Evolutionary conservation across 2,329 filamentous ascomycete genomes (phyloP), one percentile per base, ranked within the genome.

Genomic region (Claviceps sp.): DNA sequence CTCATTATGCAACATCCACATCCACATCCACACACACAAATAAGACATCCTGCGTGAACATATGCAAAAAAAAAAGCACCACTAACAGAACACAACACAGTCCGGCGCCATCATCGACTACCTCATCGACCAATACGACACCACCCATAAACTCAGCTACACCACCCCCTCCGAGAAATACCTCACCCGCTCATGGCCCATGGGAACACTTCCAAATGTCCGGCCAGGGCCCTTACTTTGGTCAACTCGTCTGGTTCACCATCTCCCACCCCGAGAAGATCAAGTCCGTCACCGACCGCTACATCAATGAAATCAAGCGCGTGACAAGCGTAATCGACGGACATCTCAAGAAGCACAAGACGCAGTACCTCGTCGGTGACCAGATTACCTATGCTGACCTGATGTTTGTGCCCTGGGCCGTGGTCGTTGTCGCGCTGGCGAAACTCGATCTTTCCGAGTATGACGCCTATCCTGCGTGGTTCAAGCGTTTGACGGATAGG

Each of bases 211-310:
- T 60, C 38, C 57, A 59, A 40, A 58, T 57, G 50, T 56, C 54
- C 40, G 58, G 55, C 1, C 64, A 66, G 51, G 64, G 63, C 2
- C 65, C 63, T 7, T 66, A 65, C 46, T 63, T 58, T 40, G 61
- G 61, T 37, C 62, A 57, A 50, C 53, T 54, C 46, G 52, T 54
- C 24, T 62, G 59, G 57, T 63, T 62, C 48, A 34, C 41, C 4
- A 42, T 14, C 5, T 54, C 51, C 24, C 56, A 65, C 30, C 57
- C 55, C 5, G 59, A 60, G 20, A 54, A 57, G 54, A 16, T 65
- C 16, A 59, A 55, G 0, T 60, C 60, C 0, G 62, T 63, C 3
- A 56, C 61, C 14, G 59, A 61, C 42, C 58, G 64, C 9, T 66
- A 65, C 51, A 20, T 24, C n/a, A 61, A 60, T 11, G 62, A 67